Evolutionary conservation across 2,329 filamentous ascomycete species (phyloP).

Genomic region (Cladosporium halotolerans): DNA sequence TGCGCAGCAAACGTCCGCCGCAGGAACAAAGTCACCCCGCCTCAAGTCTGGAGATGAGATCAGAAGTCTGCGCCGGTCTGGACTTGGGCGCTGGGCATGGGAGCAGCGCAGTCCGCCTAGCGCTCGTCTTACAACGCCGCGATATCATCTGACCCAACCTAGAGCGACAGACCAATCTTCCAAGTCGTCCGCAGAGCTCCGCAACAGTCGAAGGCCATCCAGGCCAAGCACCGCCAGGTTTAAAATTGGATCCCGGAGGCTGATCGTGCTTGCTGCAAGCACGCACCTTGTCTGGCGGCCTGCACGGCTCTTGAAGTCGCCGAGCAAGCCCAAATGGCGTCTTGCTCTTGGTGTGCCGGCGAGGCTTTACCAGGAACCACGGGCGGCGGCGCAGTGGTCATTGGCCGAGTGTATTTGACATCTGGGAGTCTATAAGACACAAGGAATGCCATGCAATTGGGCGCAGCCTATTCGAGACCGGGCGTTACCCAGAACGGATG

Average conservation of each 20-base stretch:
- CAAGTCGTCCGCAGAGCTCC: too few relatives aligned
- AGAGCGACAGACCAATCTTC: too few relatives aligned
- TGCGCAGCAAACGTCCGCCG: too few relatives aligned
- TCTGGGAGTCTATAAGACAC: neutral
- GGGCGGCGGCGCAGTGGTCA: neutral
- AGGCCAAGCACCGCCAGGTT: too few relatives aligned
- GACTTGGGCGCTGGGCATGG: neutral
- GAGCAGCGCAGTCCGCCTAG: neutral
- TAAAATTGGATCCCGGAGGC: too few relatives aligned
- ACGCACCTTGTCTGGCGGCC: too few relatives aligned
- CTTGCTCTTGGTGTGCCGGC: neutral
- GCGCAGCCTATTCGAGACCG: neutral
- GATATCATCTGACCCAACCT: neutral
- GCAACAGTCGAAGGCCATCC: too few relatives aligned
- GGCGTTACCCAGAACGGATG: neutral
- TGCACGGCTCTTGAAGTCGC: too few relatives aligned
- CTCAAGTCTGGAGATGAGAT: neutral
- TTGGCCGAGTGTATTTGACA: conserved; percentile 6
- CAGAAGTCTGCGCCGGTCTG: neutral
- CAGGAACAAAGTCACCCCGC: neutral
- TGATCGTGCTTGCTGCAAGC: too few relatives aligned
- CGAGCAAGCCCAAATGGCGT: neutral
- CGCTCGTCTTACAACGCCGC: neutral
- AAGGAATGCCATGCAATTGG: conserved; percentile 9
- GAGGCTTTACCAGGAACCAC: conserved; percentile 2